Percentiles rank a stretch among this genome's conserved stretches.
These are phyloP conservation scores for Vanrija pseudolonga DNA, from an alignment of 1,284 basidiomycete species.

Conservation along the genomic window DNA sequence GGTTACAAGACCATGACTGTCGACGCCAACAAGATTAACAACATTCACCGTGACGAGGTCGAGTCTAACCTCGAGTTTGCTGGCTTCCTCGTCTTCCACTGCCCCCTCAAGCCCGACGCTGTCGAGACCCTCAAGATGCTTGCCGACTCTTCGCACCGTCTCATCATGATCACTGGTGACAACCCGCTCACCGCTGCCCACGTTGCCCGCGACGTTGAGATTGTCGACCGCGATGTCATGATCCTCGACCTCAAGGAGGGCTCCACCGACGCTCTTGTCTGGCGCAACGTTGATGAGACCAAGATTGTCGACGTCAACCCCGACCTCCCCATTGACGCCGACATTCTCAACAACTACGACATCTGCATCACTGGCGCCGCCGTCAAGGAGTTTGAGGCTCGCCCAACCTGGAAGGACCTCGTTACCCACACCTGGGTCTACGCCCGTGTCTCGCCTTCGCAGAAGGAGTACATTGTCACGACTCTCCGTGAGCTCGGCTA, in stretches of 20 bases:
- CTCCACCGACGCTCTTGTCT: slow-evolving; percentile 71
- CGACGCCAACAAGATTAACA: slow-evolving; percentile 75
- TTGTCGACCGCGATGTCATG: slow-evolving; percentile 85
- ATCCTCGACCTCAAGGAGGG: slow-evolving; percentile 87
- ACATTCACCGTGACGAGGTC: slow-evolving; percentile 69
- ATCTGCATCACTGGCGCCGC: slow-evolving; percentile 92
- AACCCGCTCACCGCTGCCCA: slow-evolving; percentile 93
- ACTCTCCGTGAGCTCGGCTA: slow-evolving; percentile 83
- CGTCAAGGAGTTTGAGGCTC: slow-evolving; percentile 71
- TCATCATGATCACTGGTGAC: slow-evolving; percentile 96
- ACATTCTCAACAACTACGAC: slow-evolving; percentile 78
- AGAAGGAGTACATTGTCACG: slow-evolving; percentile 90
- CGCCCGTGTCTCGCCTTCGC: slow-evolving; percentile 88
- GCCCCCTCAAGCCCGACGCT: slow-evolving; percentile 90
- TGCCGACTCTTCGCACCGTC: slow-evolving; percentile 91
- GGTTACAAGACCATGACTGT: slow-evolving; percentile 75
- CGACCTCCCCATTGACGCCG: slow-evolving; percentile 66
- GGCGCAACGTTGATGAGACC: slow-evolving; percentile 85
- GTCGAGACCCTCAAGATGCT: slow-evolving; percentile 85
- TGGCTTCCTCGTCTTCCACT: slow-evolving; percentile 94
- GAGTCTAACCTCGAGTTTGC: slow-evolving; percentile 75
- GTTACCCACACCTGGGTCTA: slow-evolving; percentile 95
- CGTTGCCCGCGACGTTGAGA: slow-evolving; percentile 90
- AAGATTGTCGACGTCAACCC: slow-evolving; percentile 80
- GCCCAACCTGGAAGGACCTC: slow-evolving; percentile 64